Evolutionary conservation across 2,329 filamentous ascomycete genomes (phyloP).

Genomic region (Scytalidium sp.): DNA sequence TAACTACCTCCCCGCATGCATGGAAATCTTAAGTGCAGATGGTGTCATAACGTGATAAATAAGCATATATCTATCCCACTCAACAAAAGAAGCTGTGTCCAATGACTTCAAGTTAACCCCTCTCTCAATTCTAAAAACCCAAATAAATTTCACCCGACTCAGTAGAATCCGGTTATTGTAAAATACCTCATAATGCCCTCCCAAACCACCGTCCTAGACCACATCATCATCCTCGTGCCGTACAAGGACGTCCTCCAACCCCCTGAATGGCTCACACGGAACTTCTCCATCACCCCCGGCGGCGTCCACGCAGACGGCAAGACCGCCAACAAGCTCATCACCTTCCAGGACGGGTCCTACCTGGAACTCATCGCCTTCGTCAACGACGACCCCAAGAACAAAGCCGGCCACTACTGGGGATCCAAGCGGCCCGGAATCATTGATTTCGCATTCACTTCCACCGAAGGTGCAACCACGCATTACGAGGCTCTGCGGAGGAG

Average conservation of each 20-base stretch:
- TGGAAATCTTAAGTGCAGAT: too few species aligned
- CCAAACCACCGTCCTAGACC: conserved; percentile 54
- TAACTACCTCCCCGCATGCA: too few species aligned
- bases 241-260: conserved; percentile 42
- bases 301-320: conserved; percentile 58
- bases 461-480: conserved; percentile 37
- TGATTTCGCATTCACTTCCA: conserved; percentile 55
- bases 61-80: too few species aligned
- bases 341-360: conserved; percentile 63
- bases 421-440: conserved; percentile 47
- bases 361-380: conserved; percentile 65
- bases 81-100: too few species aligned
- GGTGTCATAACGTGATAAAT: too few species aligned
- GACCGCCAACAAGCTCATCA: conserved; percentile 60
- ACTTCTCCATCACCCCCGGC: conserved; percentile 58
- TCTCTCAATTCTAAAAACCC: too few species aligned
- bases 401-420: conserved; percentile 57
- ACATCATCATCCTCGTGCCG: conserved; percentile 62
- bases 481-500: conserved; percentile 8
- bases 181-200: too few species aligned
- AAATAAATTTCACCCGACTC: too few species aligned
- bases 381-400: conserved; percentile 33
- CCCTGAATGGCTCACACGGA: conserved; percentile 46
- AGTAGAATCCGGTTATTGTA: too few species aligned
- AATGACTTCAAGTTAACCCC: too few species aligned